Conservation (phyloP, 1,284 basidiomycete species). For the Cryptococcus sp. region DNA sequence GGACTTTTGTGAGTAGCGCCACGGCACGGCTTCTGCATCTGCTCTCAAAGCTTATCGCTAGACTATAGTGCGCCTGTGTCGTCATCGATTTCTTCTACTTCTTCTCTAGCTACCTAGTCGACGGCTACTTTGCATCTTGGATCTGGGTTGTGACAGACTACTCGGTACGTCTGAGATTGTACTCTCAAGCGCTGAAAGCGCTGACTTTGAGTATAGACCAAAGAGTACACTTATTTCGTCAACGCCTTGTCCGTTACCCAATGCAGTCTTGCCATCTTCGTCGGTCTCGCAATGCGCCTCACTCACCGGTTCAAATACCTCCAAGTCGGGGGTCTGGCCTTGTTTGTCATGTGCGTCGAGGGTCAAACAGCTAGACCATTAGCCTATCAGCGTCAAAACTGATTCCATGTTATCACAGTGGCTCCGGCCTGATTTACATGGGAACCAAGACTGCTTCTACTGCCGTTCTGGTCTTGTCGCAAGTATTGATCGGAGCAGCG, state of each 20-base stretch:
- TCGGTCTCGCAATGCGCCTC: conserved; percentile 43
- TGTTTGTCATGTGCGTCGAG: conserved; percentile 20
- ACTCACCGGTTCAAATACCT: conserved; percentile 51
- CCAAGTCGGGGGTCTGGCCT: conserved; percentile 29
- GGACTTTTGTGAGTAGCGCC: conserved; percentile 23
- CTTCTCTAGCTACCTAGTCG: conserved; percentile 32
- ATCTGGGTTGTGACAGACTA: conserved; percentile 40
- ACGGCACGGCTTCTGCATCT: too few relatives aligned
- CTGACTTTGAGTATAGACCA: not conserved
- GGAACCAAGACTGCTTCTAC: conserved; percentile 2
- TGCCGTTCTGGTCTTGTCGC: conserved; percentile 17
- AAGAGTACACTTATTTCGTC: conserved; percentile 30
- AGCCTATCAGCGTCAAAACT: too few relatives aligned
- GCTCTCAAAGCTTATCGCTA: too few relatives aligned
- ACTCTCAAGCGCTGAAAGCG: too few relatives aligned
- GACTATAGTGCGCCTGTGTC: conserved; percentile 17
- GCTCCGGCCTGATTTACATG: conserved; percentile 10
- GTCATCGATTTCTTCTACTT: conserved; percentile 45
- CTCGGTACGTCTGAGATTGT: conserved; percentile 6
- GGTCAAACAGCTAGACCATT: too few relatives aligned
- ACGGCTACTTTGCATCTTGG: conserved; percentile 42
- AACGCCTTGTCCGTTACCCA: conserved; percentile 28
- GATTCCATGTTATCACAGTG: not conserved
- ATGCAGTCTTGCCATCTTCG: conserved; percentile 39
- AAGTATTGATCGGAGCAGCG: conserved; percentile 36